These are phyloP conservation scores for Aphanomyces euteiches DNA, from an alignment of 352 stramenopile species.

Conservation along the genomic window DNA sequence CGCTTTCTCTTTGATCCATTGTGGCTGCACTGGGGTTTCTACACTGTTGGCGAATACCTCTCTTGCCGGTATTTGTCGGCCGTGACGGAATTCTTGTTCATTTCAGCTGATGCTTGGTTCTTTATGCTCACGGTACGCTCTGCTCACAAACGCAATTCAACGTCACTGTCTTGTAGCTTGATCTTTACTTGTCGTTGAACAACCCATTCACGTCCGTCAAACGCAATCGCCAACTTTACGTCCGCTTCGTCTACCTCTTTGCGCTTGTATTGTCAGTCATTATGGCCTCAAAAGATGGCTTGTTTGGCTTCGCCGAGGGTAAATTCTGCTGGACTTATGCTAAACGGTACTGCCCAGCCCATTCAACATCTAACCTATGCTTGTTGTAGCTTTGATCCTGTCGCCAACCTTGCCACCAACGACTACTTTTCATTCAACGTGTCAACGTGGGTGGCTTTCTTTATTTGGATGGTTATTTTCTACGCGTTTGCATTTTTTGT, in stretches of 20 bases:
- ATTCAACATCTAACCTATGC: too few relatives aligned
- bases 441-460: conserved; percentile 74
- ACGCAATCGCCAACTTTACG: conserved; percentile 56
- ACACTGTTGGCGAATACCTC: conserved; percentile 32
- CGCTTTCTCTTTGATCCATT: conserved; percentile 71
- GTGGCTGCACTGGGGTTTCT: conserved; percentile 50
- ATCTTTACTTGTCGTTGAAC: conserved; percentile 42
- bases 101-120: conserved; percentile 79
- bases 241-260: conserved; percentile 51
- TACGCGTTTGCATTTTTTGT: conserved; percentile 72
- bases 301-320: conserved; percentile 62
- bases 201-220: conserved; percentile 85
- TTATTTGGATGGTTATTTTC: conserved; percentile 83
- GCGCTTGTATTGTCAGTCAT: conserved; percentile 41
- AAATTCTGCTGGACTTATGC: conserved; percentile 70
- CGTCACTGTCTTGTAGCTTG: conserved; percentile 16
- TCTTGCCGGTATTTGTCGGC: conserved; percentile 63
- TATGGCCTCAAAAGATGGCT: conserved; percentile 34
- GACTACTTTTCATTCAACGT: conserved; percentile 65
- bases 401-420: conserved; percentile 33
- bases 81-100: conserved; percentile 71
- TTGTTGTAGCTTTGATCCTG: not conserved
- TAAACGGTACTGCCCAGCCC: conserved; percentile 36
- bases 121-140: conserved; percentile 74
- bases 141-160: conserved; percentile 44